These are phyloP conservation scores for Yarrowia sp. DNA, from an alignment of 805 yeast genomes.

Conservation along the genomic window DNA sequence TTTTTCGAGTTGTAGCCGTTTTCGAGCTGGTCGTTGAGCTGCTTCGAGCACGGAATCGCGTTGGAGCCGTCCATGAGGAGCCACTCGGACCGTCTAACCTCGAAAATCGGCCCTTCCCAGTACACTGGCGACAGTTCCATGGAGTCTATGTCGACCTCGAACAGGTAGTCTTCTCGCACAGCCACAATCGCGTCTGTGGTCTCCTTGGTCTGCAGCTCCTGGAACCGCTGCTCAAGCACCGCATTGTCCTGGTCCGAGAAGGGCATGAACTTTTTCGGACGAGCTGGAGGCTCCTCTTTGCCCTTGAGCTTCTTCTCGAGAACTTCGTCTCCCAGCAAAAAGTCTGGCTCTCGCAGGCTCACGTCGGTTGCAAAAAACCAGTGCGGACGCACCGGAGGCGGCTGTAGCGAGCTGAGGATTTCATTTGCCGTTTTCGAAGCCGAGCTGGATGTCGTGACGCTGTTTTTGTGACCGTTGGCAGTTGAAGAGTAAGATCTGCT, in stretches of 20 bases:
- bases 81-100: conserved; percentile 85
- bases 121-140: conserved; percentile 65
- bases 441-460: not conserved
- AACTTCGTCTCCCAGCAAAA: conserved; percentile 38
- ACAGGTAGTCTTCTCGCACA: conserved; percentile 79
- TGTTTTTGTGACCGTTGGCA: no score
- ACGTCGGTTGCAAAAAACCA: conserved; percentile 88
- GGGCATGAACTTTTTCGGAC: conserved; percentile 58
- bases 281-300: conserved; percentile 14
- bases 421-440: not conserved
- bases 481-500: no score
- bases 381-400: conserved; percentile 27
- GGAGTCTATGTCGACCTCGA: conserved; percentile 61
- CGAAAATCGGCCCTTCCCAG: conserved; percentile 87
- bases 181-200: conserved; percentile 41
- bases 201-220: conserved; percentile 30
- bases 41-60: conserved; percentile 50
- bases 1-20: conserved; percentile 46
- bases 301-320: conserved; percentile 33
- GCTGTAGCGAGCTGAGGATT: conserved; percentile 4
- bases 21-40: conserved; percentile 60
- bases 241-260: conserved; percentile 64
- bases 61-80: conserved; percentile 52
- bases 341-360: conserved; percentile 66
- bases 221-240: conserved; percentile 55